phyloP scores from a whole-genome alignment of 2,329 filamentous ascomycete species.

The Colletotrichum lini region DNA sequence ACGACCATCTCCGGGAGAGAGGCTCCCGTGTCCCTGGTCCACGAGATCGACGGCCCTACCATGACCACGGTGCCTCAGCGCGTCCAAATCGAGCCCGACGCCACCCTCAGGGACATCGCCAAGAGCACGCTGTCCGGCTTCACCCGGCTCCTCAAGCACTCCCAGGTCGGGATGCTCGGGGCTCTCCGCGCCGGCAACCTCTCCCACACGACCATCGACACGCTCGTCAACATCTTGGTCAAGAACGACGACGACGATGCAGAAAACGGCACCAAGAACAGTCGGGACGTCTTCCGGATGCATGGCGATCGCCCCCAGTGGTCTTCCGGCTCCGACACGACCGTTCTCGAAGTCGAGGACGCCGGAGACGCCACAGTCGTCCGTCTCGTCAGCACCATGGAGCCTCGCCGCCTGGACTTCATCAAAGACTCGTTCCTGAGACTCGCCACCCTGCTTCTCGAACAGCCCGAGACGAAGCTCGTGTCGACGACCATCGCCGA shows the following conservation, averaged over 20 bases:
- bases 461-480: constrained; percentile 5
- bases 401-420: constrained; percentile 25
- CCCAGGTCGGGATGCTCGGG: constrained; percentile 46
- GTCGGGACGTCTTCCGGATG: constrained; percentile 22
- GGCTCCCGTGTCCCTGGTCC: constrained; percentile 59
- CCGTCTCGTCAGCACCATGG: constrained; percentile 28
- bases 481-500: constrained; percentile 15
- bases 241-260: background rate
- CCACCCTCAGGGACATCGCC: constrained; percentile 46
- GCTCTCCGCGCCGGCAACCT: constrained; percentile 12
- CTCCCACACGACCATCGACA: constrained; percentile 37
- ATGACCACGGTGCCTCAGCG: constrained; percentile 52
- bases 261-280: background rate
- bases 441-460: constrained; percentile 11
- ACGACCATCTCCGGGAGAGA: constrained; percentile 59
- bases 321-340: constrained; percentile 11
- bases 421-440: constrained; percentile 28
- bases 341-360: constrained; percentile 17
- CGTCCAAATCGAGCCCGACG: constrained; percentile 41
- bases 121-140: constrained; percentile 41
- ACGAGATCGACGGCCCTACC: constrained; percentile 61
- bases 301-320: constrained; percentile 23
- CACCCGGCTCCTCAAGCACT: constrained; percentile 44
- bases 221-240: constrained; percentile 41
- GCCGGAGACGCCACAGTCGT: background rate